phyloP scores from a whole-genome alignment of 2,329 filamentous ascomycete genomes.

The Fusarium cicatricum region DNA sequence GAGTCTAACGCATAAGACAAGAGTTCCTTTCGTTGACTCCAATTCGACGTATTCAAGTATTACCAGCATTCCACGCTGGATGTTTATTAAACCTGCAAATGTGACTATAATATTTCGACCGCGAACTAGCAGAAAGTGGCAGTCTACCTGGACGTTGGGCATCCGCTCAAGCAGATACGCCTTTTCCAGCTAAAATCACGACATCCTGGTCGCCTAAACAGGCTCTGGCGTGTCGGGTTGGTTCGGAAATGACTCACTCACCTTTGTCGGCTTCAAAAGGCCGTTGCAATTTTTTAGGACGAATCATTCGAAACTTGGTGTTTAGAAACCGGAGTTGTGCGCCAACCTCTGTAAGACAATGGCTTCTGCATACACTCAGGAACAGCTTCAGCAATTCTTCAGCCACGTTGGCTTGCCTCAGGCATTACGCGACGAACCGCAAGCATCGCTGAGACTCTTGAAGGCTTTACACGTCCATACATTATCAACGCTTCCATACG shows the following conservation, averaged over 20 bases:
- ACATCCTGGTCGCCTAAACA: conserved; percentile 2
- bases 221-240: background rate
- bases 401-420: conserved; percentile 15
- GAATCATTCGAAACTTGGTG: background rate
- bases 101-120: too few species aligned
- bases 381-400: conserved; percentile 28
- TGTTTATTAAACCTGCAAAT: too few species aligned
- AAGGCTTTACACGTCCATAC: conserved; percentile 27
- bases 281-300: too few species aligned
- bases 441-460: conserved; percentile 22
- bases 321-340: too few species aligned
- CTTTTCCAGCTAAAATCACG: conserved; percentile 18
- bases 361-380: conserved; percentile 24
- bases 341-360: background rate
- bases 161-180: background rate
- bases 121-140: too few species aligned
- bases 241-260: conserved; percentile 23
- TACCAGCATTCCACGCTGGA: too few species aligned
- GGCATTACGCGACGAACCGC: conserved; percentile 4
- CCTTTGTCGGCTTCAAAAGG: background rate
- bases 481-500: conserved; percentile 57
- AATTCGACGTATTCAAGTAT: too few species aligned
- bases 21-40: too few species aligned
- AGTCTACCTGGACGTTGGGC: too few species aligned
- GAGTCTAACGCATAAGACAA: too few species aligned